Conservation (phyloP, 192 early-diverging fungal genomes). For the Bifiguratus adelaidae region DNA sequence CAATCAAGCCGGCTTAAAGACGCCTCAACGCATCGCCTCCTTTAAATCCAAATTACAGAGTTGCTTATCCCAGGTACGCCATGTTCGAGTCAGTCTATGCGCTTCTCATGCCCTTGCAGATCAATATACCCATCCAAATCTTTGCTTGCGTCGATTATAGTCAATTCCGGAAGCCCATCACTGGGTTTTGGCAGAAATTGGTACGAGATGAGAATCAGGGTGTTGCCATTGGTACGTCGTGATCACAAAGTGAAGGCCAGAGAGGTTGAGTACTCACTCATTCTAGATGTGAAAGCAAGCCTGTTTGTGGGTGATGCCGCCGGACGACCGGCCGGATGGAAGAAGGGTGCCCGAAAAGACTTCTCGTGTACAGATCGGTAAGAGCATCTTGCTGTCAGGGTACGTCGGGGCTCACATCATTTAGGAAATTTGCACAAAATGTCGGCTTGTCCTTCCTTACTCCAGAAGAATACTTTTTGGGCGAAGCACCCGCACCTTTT, state of each 20-base stretch:
- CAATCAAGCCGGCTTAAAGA: constrained; percentile 56
- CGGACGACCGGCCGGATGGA: constrained; percentile 64
- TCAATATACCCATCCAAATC: constrained; percentile 54
- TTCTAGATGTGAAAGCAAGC: constrained; percentile 38
- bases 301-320: constrained; percentile 94
- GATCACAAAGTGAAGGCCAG: constrained; percentile 6
- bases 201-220: constrained; percentile 22
- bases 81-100: background rate
- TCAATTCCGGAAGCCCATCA: constrained; percentile 60
- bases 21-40: constrained; percentile 21
- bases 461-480: constrained; percentile 71
- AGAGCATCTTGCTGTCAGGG: background rate
- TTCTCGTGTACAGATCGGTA: constrained; percentile 72
- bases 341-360: constrained; percentile 47
- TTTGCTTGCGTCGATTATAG: constrained; percentile 62
- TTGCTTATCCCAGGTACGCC: constrained; percentile 15
- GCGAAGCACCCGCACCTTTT: constrained; percentile 27
- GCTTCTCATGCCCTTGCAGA: constrained; percentile 5
- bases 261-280: background rate
- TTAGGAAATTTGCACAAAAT: constrained; percentile 71
- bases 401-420: background rate
- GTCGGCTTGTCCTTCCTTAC: constrained; percentile 62
- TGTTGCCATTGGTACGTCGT: constrained; percentile 23
- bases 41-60: constrained; percentile 35
- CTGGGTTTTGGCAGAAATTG: constrained; percentile 57